Percentiles rank a stretch among this genome's conserved stretches.
Conservation (phyloP, 768 basidiomycete species). For the Lyophyllum atratum region DNA sequence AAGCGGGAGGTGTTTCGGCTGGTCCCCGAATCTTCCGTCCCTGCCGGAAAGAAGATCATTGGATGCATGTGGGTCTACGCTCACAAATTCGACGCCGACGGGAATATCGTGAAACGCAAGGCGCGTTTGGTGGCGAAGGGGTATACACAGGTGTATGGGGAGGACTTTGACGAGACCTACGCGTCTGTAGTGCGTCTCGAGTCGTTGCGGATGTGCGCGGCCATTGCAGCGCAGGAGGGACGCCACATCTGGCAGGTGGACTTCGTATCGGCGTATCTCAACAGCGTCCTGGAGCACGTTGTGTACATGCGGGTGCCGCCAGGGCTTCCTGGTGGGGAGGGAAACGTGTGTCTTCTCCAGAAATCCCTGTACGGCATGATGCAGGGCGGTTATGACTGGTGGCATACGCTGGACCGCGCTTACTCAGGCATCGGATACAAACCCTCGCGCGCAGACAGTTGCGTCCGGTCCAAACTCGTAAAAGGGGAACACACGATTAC, state of each 20-base stretch:
- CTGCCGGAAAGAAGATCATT: constrained; percentile 9
- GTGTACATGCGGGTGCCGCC: constrained; percentile 19
- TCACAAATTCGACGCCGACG: constrained; percentile 28
- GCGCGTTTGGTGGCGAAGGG: constrained; percentile 23
- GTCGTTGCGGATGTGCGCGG: constrained; percentile 17
- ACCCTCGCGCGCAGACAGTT: constrained; percentile 20
- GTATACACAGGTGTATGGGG: constrained; percentile 33
- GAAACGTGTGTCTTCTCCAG: constrained; percentile 22
- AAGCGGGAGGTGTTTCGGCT: constrained; percentile 18
- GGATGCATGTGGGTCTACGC: constrained; percentile 19
- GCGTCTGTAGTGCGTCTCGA: constrained; percentile 18
- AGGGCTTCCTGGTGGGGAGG: constrained; percentile 18
- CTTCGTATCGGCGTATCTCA: constrained; percentile 36
- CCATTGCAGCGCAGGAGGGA: constrained; percentile 25
- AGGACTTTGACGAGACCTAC: constrained; percentile 30
- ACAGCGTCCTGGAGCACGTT: constrained; percentile 21
- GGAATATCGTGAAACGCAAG: constrained; percentile 29
- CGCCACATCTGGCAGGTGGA: constrained; percentile 34
- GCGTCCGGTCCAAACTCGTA: constrained; percentile 6
- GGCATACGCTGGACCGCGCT: constrained; percentile 6
- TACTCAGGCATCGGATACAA: constrained; percentile 14
- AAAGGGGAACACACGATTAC: constrained; percentile 15
- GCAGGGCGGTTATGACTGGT: constrained; percentile 23
- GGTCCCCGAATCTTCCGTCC: constrained; percentile 1
- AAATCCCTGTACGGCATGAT: constrained; percentile 26